phyloP scores from a whole-genome alignment of 257 asterid species.

The Echites panduratus region DNA sequence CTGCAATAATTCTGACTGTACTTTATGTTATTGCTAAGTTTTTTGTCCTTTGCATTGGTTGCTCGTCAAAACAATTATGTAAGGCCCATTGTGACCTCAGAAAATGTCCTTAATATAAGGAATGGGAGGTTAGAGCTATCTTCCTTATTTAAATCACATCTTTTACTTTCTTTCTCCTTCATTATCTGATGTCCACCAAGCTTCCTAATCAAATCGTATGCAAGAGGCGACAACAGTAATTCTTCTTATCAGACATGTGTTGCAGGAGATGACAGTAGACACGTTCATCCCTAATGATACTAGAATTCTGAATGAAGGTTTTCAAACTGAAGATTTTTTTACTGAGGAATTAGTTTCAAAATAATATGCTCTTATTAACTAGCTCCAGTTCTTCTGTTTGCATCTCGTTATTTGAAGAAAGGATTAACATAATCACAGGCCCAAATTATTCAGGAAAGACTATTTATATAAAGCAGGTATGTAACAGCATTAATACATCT shows the following conservation, averaged over 20 bases:
- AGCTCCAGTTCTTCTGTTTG: neutral
- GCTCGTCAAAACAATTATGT: constrained; percentile 94
- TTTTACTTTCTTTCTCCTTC: constrained; percentile 1
- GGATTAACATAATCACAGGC: constrained; percentile 80
- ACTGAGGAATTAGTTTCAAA: constrained; percentile 2
- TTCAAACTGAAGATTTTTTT: constrained; percentile 15
- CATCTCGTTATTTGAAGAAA: constrained; percentile 48
- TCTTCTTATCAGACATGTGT: constrained; percentile 62
- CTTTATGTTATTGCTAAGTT: constrained; percentile 35
- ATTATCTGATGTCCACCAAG: neutral
- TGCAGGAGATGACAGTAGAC: constrained; percentile 97
- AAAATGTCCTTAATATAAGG: constrained; percentile 67
- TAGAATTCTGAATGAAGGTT: constrained; percentile 74
- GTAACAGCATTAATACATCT: constrained; percentile 12
- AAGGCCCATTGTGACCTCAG: constrained; percentile 86
- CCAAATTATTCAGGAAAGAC: constrained; percentile 98
- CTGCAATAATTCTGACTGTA: constrained; percentile 23
- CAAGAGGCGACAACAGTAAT: constrained; percentile 11
- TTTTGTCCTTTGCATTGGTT: constrained; percentile 75
- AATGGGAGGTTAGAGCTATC: constrained; percentile 78
- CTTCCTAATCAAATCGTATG: constrained; percentile 2
- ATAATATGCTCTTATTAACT: neutral
- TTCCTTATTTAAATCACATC: constrained; percentile 1
- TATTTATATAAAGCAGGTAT: constrained; percentile 86
- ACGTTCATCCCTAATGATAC: constrained; percentile 94